Conservation (phyloP, 2,329 filamentous ascomycete genomes). For the Aspergillus fumigatus region DNA sequence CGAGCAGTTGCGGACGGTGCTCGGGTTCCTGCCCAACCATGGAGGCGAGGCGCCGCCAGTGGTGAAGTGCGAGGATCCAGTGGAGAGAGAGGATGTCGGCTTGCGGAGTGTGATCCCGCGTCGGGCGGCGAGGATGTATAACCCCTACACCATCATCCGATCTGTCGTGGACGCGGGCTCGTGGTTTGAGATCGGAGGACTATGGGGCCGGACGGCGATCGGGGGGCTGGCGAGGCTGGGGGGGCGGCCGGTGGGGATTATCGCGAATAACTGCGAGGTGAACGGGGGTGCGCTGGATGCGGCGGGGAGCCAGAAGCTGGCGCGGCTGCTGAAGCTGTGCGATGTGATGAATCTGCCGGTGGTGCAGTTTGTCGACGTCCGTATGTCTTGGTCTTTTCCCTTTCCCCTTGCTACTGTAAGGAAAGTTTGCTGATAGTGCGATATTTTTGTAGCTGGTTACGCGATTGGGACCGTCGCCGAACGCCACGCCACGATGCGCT, state of each 20-base stretch:
- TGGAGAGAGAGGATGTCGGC: conserved; percentile 45
- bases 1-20: conserved; percentile 54
- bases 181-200: conserved; percentile 61
- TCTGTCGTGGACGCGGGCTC: conserved; percentile 52
- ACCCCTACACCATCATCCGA: conserved; percentile 53
- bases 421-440: not conserved
- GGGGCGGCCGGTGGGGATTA: conserved; percentile 55
- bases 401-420: too few relatives aligned
- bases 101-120: conserved; percentile 56
- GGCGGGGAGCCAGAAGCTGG: conserved; percentile 57
- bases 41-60: conserved; percentile 53
- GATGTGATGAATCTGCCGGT: conserved; percentile 63
- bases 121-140: conserved; percentile 56
- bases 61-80: conserved; percentile 45
- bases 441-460: conserved; percentile 48
- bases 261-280: conserved; percentile 58
- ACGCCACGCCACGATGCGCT: conserved; percentile 60
- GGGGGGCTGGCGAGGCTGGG: conserved; percentile 56
- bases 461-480: conserved; percentile 62
- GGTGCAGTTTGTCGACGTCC: conserved; percentile 60
- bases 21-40: conserved; percentile 56
- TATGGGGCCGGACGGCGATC: conserved; percentile 61
- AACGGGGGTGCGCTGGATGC: conserved; percentile 60
- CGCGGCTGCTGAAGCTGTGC: conserved; percentile 57
- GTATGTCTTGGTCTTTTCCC: conserved; percentile 24